These are phyloP conservation scores for Medicago arabica DNA, from an alignment of 306 rosid genomes.

Conservation along the genomic window DNA sequence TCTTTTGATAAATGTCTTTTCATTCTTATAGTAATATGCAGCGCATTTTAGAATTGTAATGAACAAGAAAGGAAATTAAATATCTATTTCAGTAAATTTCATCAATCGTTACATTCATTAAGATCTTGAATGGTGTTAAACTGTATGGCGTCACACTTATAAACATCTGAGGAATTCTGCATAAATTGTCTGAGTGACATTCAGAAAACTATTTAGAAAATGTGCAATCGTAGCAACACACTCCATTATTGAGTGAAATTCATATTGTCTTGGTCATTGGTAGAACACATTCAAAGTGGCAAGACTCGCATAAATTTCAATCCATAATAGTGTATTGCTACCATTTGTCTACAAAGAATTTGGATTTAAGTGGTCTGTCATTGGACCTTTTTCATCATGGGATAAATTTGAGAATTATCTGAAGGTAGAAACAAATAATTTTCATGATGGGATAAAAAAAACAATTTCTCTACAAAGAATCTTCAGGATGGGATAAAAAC, in stretches of 20 bases:
- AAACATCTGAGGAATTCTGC: constrained; percentile 7
- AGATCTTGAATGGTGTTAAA: constrained; percentile 2
- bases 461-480: too few relatives aligned
- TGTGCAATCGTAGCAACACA: not conserved
- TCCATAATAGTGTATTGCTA: too few relatives aligned
- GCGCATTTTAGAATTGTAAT: constrained; percentile 32
- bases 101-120: constrained; percentile 14
- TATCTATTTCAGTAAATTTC: constrained; percentile 28
- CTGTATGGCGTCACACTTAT: not conserved
- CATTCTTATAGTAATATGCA: constrained; percentile 41
- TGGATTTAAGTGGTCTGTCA: too few relatives aligned
- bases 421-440: too few relatives aligned
- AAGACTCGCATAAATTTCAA: too few relatives aligned
- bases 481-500: too few relatives aligned
- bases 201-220: not conserved
- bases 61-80: constrained; percentile 42
- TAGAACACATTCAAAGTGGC: too few relatives aligned
- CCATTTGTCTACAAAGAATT: too few relatives aligned
- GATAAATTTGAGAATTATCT: too few relatives aligned
- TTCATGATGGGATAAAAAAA: too few relatives aligned
- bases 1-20: constrained; percentile 35
- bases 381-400: too few relatives aligned
- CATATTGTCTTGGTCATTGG: too few relatives aligned
- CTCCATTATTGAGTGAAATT: not conserved
- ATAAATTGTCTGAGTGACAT: constrained; percentile 15